Base-by-base conservation (phyloP, 495 filamentous ascomycete species). In the Hypoxylon rickii region DNA sequence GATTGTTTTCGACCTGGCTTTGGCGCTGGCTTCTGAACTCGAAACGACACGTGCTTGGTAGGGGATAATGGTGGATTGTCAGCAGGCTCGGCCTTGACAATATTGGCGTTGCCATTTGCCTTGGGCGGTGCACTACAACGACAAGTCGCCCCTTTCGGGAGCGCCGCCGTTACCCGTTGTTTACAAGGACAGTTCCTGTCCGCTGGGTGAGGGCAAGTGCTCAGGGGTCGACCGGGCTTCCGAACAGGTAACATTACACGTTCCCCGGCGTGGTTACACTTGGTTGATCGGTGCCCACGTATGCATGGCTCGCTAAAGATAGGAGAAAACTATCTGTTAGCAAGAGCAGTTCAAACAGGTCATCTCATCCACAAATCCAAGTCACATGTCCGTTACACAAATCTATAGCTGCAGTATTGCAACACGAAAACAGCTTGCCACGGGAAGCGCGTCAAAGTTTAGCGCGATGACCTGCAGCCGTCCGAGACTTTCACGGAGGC, bases 231-330 rank as follows among this genome's bases (percentile, higher is more conserved):
- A 7, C 90, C 90, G 1, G 90, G 88, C 64, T 90, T 92, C 44
- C 86, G 84, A 7, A 93, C 89, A 40, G 86, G 86, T 50, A 90
- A 72, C 82, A 95, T 86, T 15, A 90, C 70, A 57, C 89, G 82
- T 37, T 82, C 79, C 50, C 86, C 81, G 44, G 78, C 83, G 73
- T 95, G 89, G 24, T 80, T 83, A 64, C 90, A 95, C 79, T 87
- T 89, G 58, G 89, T 89, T 17, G 90, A 92, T 61, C 90, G 86
- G 71, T 95, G 90, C 44, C 90, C 90, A 45, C 88, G 87, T 59
- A 93, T 89, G 61, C 90, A 95, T 65, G 88, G 86, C 76, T 87
- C 85, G 66, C 89, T 94, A 65, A 44, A 43, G 21, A 49, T 16
- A 32, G 7, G 13, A 42, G 17, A 47, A 37, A 24, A 7, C 15